Percentiles rank a stretch among this genome's conserved stretches.
Evolutionary conservation across 345 rosid genomes (phyloP).

Genomic region (Citrus trifoliata): DNA sequence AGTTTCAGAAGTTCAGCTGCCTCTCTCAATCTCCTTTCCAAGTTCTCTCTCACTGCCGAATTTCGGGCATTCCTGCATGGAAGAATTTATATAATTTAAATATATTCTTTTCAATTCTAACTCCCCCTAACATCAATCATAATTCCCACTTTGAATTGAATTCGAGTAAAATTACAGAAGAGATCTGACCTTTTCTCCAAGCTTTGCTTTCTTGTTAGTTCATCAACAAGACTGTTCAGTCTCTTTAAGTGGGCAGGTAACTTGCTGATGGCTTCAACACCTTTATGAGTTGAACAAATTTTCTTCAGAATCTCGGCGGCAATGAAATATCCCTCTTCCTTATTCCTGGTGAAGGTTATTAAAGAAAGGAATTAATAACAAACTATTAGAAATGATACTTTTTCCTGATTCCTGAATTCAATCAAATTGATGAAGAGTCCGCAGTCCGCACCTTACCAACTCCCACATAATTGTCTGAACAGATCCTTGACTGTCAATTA

Average conservation of each 20-base stretch:
- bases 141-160: neutral
- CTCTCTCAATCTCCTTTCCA: slow-evolving; percentile 58
- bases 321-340: slow-evolving; percentile 80
- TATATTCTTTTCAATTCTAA: neutral
- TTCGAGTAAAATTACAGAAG: neutral
- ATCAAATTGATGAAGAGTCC: neutral
- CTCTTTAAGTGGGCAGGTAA: slow-evolving; percentile 63
- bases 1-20: slow-evolving; percentile 54
- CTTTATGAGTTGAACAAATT: slow-evolving; percentile 52
- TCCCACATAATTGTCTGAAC: slow-evolving; percentile 62
- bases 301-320: slow-evolving; percentile 67
- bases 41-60: slow-evolving; percentile 39
- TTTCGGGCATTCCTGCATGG: slow-evolving; percentile 50
- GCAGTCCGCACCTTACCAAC: slow-evolving; percentile 76
- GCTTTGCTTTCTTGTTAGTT: slow-evolving; percentile 55
- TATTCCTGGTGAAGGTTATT: slow-evolving; percentile 56
- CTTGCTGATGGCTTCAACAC: slow-evolving; percentile 46
- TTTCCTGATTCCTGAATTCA: neutral
- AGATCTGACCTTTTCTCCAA: slow-evolving; percentile 45
- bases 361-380: neutral
- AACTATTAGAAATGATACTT: neutral
- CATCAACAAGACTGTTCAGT: slow-evolving; percentile 62
- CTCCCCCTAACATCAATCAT: neutral
- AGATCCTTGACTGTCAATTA: slow-evolving; percentile 51
- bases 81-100: neutral